phyloP scores from a whole-genome alignment of 2,329 filamentous ascomycete genomes.

The Fusarium paranaense region DNA sequence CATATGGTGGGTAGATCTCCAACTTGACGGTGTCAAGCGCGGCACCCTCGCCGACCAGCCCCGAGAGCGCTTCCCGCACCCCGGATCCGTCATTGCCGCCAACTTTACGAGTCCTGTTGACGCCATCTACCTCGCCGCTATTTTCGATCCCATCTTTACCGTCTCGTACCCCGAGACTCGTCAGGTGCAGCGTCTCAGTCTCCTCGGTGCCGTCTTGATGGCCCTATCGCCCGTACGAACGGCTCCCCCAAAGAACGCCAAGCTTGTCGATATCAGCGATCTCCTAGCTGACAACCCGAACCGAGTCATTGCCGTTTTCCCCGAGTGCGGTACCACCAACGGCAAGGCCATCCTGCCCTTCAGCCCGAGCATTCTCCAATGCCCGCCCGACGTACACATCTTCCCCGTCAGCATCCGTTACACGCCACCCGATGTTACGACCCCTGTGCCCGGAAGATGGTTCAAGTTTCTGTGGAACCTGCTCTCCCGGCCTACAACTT shows the following conservation, averaged over 20 bases:
- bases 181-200: conserved; percentile 80
- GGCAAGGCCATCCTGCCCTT: conserved; percentile 89
- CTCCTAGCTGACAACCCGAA: conserved; percentile 77
- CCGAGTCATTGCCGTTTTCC: conserved; percentile 86
- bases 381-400: conserved; percentile 76
- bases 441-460: conserved; percentile 83
- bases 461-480: conserved; percentile 85
- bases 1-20: conserved; percentile 98
- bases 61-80: conserved; percentile 78
- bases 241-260: conserved; percentile 57
- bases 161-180: conserved; percentile 81
- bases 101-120: conserved; percentile 95
- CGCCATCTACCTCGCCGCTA: conserved; percentile 90
- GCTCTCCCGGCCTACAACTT: conserved; percentile 86
- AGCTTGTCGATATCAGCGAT: conserved; percentile 70
- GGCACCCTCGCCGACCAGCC: conserved; percentile 85
- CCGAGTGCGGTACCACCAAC: conserved; percentile 95
- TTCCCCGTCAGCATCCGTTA: conserved; percentile 94
- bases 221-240: conserved; percentile 73
- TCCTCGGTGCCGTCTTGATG: conserved; percentile 79
- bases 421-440: conserved; percentile 88
- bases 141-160: conserved; percentile 97
- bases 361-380: conserved; percentile 79
- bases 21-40: conserved; percentile 95
- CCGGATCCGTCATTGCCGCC: conserved; percentile 85